Evolutionary conservation across 768 basidiomycete species (phyloP).

Genomic region (Termitomyces sp.): DNA sequence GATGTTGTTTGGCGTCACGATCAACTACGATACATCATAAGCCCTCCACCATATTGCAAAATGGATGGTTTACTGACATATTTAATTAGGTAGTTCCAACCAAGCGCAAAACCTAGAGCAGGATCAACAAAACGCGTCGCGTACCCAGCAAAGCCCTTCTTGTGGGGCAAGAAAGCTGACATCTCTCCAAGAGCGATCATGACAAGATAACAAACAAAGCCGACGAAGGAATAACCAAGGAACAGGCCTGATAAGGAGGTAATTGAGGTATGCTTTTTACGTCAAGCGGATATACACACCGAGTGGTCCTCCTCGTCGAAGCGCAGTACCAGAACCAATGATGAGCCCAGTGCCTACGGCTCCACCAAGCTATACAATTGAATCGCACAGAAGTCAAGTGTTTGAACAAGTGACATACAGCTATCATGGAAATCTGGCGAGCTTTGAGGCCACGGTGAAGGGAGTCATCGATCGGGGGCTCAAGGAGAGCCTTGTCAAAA

Average conservation of each 20-base stretch:
- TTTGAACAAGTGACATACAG: slow-evolving; percentile 24
- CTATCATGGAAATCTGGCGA: slow-evolving; percentile 55
- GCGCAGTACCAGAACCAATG: slow-evolving; percentile 57
- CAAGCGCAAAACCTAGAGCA: slow-evolving; percentile 63
- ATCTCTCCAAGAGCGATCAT: slow-evolving; percentile 54
- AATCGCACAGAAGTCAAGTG: not conserved
- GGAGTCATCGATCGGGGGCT: slow-evolving; percentile 31
- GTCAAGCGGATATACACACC: slow-evolving; percentile 23
- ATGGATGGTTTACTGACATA: slow-evolving; percentile 30
- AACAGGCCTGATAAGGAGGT: slow-evolving; percentile 17
- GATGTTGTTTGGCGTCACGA: slow-evolving; percentile 65
- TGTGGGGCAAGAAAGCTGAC: slow-evolving; percentile 53
- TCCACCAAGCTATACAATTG: slow-evolving; percentile 34
- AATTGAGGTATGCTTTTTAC: not conserved
- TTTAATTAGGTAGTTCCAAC: slow-evolving; percentile 62
- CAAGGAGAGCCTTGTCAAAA: slow-evolving; percentile 26
- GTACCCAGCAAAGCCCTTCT: slow-evolving; percentile 59
- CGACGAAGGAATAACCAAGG: slow-evolving; percentile 45
- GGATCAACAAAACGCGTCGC: slow-evolving; percentile 67
- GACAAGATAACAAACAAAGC: slow-evolving; percentile 56
- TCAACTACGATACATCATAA: slow-evolving; percentile 32
- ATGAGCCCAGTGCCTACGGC: slow-evolving; percentile 55
- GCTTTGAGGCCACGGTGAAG: slow-evolving; percentile 50
- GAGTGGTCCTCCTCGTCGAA: slow-evolving; percentile 52
- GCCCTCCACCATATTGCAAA: not conserved